A percentile compares a stretch with the other conserved stretches of the same genome.
These are phyloP conservation scores for Forsythia suspensa DNA, from an alignment of 257 asterid species.

Conservation along the genomic window DNA sequence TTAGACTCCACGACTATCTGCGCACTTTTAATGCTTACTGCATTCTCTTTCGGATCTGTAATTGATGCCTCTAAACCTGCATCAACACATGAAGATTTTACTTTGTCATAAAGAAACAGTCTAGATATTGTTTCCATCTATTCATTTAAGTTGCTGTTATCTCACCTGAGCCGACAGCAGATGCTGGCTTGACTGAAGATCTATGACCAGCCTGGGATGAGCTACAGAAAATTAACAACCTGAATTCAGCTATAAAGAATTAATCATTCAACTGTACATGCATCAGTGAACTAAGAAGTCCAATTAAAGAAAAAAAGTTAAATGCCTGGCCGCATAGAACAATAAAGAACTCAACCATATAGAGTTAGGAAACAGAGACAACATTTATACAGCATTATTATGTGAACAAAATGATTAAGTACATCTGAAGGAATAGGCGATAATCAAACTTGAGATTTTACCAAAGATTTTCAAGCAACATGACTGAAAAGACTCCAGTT, in stretches of 20 bases:
- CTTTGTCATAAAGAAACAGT: background rate
- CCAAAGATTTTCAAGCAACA: background rate
- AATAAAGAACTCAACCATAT: background rate
- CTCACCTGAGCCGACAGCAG: constrained; percentile 55
- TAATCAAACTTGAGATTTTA: background rate
- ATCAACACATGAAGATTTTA: constrained; percentile 14
- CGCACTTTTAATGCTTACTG: constrained; percentile 39
- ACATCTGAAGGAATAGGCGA: background rate
- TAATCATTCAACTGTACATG: constrained; percentile 16
- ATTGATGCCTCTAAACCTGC: constrained; percentile 63
- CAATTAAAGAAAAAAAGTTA: background rate
- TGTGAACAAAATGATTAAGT: background rate
- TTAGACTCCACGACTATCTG: constrained; percentile 56
- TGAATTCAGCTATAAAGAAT: constrained; percentile 28
- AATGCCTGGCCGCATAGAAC: background rate
- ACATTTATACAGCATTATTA: background rate
- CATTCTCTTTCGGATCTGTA: constrained; percentile 37
- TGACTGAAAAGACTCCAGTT: background rate
- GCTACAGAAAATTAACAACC: constrained; percentile 36
- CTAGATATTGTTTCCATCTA: constrained; percentile 8
- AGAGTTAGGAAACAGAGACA: background rate
- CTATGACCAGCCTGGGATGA: constrained; percentile 24
- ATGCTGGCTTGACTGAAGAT: constrained; percentile 35
- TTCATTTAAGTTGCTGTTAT: background rate
- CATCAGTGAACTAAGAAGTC: constrained; percentile 9